Base-by-base conservation (phyloP, 1,284 basidiomycete genomes). In the Heterobasidion parviporum region DNA sequence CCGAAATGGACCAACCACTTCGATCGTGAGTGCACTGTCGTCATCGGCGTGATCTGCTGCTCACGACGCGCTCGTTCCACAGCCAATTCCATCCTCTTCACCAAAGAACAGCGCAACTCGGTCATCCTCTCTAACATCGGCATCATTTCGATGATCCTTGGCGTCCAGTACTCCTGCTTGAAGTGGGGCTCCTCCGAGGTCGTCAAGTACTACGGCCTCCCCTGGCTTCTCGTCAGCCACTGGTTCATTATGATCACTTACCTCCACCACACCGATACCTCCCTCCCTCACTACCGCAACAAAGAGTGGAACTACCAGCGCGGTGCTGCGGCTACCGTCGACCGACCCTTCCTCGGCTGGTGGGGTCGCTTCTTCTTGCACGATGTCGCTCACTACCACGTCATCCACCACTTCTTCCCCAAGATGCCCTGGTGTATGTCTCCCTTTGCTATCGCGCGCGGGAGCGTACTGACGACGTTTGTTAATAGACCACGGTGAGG, bases 1-100 rank as follows among this genome's bases (percentile, higher is more conserved):
- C 85, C 84, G 51, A 75, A 73, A 67, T 80, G 75, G 73, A 83
- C 80, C 14, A 82, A 82, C 60, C 81, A 83, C 60, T 82, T 83
- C 58, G 69, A 78, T 67, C 80, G 79, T 81, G 58, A 62, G 77
- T 72, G 14, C 43, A 20, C 14, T 16, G 14, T 47, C 43, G 18
- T 8, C 54, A 34, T 26, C 14, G 41, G 44, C 43, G 7, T 34
- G 38, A 41, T 41, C 38, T n/a, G 1, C 7, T n/a, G 38, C 38
- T 14, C 34, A n/a, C 15, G 10, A 6, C 16, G 8, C 20, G 35
- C 16, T 7, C 52, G 48, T 38, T 38, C 20, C 54, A 6, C 54
- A 81, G 79, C 81, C 3, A 76, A 76, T 59, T 79, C 81, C 0
- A 68, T 81, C 44, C 67, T 83, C 16, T 83, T 82, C 68, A 78